Evolutionary conservation across 192 early-diverging fungal genomes (phyloP).

Genomic region (Spinellus fusiger): DNA sequence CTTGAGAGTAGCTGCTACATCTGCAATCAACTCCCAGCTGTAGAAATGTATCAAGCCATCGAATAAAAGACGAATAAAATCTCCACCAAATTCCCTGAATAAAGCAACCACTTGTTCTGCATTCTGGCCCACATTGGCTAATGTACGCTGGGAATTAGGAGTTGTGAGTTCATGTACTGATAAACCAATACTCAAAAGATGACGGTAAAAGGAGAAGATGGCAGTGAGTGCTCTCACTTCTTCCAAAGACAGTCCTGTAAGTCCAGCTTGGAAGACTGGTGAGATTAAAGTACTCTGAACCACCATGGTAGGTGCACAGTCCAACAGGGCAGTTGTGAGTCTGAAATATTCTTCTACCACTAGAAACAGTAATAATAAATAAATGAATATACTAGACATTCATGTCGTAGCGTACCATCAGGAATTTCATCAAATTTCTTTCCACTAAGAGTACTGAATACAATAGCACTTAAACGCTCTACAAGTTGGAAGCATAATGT

Average conservation of each 20-base stretch:
- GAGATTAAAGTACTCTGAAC: constrained; percentile 49
- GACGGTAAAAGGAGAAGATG: constrained; percentile 43
- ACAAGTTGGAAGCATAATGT: constrained; percentile 51
- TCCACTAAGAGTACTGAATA: constrained; percentile 55
- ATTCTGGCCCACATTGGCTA: constrained; percentile 9
- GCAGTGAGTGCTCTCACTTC: constrained; percentile 43
- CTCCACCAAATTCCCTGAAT: constrained; percentile 32
- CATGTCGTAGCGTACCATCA: constrained; percentile 38
- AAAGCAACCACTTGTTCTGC: constrained; percentile 32
- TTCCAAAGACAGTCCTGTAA: constrained; percentile 51
- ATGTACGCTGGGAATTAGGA: constrained; percentile 3
- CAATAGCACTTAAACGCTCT: constrained; percentile 55
- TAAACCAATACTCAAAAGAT: constrained; percentile 30
- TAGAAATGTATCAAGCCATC: constrained; percentile 52
- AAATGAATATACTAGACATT: background rate
- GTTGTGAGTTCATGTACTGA: constrained; percentile 11
- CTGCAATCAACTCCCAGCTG: constrained; percentile 45
- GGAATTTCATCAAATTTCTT: constrained; percentile 51
- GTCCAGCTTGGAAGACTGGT: constrained; percentile 55
- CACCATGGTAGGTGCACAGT: constrained; percentile 45
- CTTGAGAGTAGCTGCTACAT: constrained; percentile 49
- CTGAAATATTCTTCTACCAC: constrained; percentile 77
- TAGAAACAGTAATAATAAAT: constrained; percentile 27
- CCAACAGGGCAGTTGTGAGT: constrained; percentile 44
- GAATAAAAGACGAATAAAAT: constrained; percentile 41